Conservation (phyloP, 2,329 filamentous ascomycete species). For the Penicillium griseofulvum region DNA sequence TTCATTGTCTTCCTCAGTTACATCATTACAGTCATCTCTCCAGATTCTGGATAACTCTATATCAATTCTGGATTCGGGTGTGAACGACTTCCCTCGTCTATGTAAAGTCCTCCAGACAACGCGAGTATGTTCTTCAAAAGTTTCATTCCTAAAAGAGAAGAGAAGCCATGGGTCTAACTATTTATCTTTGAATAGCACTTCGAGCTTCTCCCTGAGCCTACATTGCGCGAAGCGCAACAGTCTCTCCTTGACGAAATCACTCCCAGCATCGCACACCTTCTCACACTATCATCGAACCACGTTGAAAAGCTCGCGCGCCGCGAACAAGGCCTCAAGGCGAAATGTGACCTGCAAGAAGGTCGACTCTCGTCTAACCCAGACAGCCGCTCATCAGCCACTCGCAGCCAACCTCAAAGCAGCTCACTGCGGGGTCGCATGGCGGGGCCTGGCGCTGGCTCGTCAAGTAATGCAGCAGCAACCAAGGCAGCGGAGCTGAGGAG, state of each 20-base stretch:
- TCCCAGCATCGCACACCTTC: constrained; percentile 76
- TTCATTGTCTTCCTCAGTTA: constrained; percentile 59
- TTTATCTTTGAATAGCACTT: constrained; percentile 64
- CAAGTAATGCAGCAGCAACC: constrained; percentile 26
- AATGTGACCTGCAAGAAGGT: constrained; percentile 79
- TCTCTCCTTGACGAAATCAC: constrained; percentile 84
- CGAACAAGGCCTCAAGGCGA: constrained; percentile 78
- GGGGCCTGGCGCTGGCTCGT: constrained; percentile 23
- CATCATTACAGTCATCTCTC: constrained; percentile 60
- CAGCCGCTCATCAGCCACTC: constrained; percentile 23
- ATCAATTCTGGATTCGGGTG: constrained; percentile 59
- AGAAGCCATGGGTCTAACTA: neutral
- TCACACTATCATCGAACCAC: constrained; percentile 78
- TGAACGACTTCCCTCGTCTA: constrained; percentile 63
- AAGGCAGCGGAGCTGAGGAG: constrained; percentile 63
- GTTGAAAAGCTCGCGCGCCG: constrained; percentile 78
- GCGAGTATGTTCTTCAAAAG: constrained; percentile 45
- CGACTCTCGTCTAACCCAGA: constrained; percentile 51
- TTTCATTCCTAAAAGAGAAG: neutral
- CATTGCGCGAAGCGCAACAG: constrained; percentile 76
- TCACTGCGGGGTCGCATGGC: constrained; percentile 26
- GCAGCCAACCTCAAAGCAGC: constrained; percentile 18
- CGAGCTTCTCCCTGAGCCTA: constrained; percentile 83
- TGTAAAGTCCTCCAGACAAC: constrained; percentile 63
- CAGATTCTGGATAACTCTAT: constrained; percentile 63